Evolutionary conservation across 2,329 filamentous ascomycete genomes (phyloP), one percentile per base, ranked within the genome.

Genomic region (Aspergillus brasiliensis): DNA sequence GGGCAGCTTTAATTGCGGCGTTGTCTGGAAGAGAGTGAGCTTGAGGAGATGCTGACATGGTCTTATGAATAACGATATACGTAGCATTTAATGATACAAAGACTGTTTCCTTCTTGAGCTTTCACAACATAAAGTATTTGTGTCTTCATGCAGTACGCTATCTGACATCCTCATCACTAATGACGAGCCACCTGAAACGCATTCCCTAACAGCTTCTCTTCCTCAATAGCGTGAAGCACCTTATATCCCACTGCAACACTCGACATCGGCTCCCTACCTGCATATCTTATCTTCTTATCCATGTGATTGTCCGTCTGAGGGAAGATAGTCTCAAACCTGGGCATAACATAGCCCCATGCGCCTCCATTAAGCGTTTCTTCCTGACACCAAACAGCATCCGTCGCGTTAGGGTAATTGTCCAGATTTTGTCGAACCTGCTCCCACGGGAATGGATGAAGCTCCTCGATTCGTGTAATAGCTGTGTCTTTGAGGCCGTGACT

Each of bases 371-470:
- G 86, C 28, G 95, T 95, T 83, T 99, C 95, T 78, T 99, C 95
- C 81, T 99, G 95, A 69, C 87, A 89, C 93, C 93, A 99, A 64
- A 99, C 92, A 67, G 99, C 92, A 65, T 92, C 94, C 85, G 97
- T 91, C 69, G 94, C 94, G 78, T 99, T 98, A 75, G 93, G 91
- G 83, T 99, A 99, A 78, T 83, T 87, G 82, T 99, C 94, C 57
- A 99, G 86, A 82, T 98, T 98, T 78, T 98, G 93, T 83, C 91
- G 91, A 57, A 99, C 87, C 79, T 95, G 92, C 71, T 93, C 88
- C 94, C 95, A 99, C 53, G 95, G 95, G 91, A 99, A 99, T 72
- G 95, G 95, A 82, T 99, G 93, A 62, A 99, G 86, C 82, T 99
- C 95, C 83, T 99, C 95, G 68, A 99, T 87, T 75, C 95, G 92